Percentiles rank a stretch among this genome's conserved stretches.
phyloP scores from a whole-genome alignment of 345 rosid genomes.

The Iberis pinnata region DNA sequence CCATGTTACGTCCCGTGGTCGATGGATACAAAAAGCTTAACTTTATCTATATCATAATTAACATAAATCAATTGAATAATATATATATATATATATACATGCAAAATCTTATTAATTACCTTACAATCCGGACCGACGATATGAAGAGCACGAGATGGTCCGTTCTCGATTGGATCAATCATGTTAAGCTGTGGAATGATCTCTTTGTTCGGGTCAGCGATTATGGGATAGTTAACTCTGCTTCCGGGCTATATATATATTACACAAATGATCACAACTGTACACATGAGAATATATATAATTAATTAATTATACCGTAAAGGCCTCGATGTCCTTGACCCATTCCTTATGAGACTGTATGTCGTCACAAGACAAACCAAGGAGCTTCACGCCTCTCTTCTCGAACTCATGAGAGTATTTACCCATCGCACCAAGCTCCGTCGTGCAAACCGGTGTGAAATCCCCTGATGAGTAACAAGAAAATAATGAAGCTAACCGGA shows the following conservation, averaged over 20 bases:
- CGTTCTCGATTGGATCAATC: constrained; percentile 65
- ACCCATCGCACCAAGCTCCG: constrained; percentile 69
- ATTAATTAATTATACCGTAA: constrained; percentile 35
- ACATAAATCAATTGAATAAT: neutral
- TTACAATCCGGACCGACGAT: constrained; percentile 57
- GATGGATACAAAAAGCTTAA: constrained; percentile 73
- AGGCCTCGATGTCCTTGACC: constrained; percentile 76
- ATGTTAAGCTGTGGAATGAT: constrained; percentile 62
- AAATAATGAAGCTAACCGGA: too few relatives aligned
- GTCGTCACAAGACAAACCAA: constrained; percentile 77
- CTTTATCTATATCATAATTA: constrained; percentile 39
- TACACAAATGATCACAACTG: neutral
- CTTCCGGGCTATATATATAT: constrained; percentile 37
- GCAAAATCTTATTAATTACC: constrained; percentile 34
- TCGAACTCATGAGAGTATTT: constrained; percentile 43
- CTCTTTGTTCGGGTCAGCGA: constrained; percentile 59
- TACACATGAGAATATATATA: neutral
- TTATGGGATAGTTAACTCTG: constrained; percentile 63
- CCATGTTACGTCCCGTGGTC: constrained; percentile 66
- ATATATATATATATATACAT: neutral
- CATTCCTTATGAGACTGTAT: constrained; percentile 51
- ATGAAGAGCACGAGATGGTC: constrained; percentile 75
- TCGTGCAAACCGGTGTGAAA: constrained; percentile 81
- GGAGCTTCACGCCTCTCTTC: constrained; percentile 57
- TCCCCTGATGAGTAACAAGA: constrained; percentile 37